Base-by-base conservation (phyloP, 371 early-diverging fungal genomes). In the Umbelopsis sp. region DNA sequence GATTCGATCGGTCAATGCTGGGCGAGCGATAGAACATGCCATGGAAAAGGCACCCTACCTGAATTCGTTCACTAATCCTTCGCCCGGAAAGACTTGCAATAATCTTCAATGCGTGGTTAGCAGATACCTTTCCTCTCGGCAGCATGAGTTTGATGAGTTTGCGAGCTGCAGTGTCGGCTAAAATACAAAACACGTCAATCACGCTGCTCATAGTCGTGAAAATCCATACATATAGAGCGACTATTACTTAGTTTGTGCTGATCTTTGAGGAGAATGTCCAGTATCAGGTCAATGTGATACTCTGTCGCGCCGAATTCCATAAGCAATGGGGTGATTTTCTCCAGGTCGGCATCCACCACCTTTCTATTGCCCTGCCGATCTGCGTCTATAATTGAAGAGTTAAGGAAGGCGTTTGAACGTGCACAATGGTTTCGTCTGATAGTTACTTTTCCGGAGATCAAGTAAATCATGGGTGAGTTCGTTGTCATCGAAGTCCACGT, bases 111-210 rank as follows among this genome's bases (percentile, higher is more conserved):
- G 77, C 73, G 65, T 77, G 73, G 22, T 70, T 66, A 25, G 77
- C 80, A 11, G 77, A 70, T 1, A 87, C 78, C 8, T 71, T 52
- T 8, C 69, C 73, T 62, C 87, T 79, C n/a, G 87, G 87, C 9
- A 87, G 67, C 44, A 86, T 67, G 6, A 78, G 38, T 24, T 74
- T 69, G 50, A 82, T 57, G 24, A 87, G 50, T 46, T 70, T 74
- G 41, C 70, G 72, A 4, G 69, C 44, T 44, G 73, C 75, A 0
- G 66, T 44, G 25, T 78, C 78, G 29, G 74, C 78, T 75, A 65
- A 25, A 35, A 72, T 75, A 71, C 66, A 24, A 20, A 44, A n/a
- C 11, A 63, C 4, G 35, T 57, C 32, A n/a, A 14, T 35, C 18
- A 16, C 12, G 29, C 50, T 5, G 11, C 10, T 51, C 6, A 9